phyloP scores from a whole-genome alignment of 2,329 filamentous ascomycete genomes.

The Arthroderma sp. region DNA sequence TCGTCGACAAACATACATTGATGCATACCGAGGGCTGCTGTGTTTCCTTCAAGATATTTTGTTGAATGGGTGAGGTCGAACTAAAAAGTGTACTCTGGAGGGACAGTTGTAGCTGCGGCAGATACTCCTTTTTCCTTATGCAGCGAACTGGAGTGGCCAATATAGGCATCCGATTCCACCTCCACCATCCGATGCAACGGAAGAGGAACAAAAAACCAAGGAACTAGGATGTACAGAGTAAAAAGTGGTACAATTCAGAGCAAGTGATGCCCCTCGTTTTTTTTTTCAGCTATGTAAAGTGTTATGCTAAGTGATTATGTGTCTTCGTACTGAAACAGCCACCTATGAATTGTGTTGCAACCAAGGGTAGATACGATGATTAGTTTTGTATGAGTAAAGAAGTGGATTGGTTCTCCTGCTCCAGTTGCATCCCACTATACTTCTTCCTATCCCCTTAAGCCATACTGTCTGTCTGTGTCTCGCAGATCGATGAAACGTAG shows the following conservation, averaged over 20 bases:
- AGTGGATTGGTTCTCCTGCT: background rate
- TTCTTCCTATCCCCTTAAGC: background rate
- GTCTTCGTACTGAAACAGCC: constrained; percentile 2
- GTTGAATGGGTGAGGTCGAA: too few relatives aligned
- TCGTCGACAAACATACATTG: too few relatives aligned
- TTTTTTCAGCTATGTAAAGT: background rate
- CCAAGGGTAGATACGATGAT: background rate
- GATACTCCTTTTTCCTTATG: background rate
- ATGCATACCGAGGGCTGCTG: too few relatives aligned
- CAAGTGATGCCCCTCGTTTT: background rate
- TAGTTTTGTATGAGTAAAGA: background rate
- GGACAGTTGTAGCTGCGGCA: background rate
- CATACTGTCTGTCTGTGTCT: background rate
- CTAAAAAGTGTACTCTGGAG: too few relatives aligned
- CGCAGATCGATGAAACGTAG: background rate
- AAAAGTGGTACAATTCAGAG: background rate
- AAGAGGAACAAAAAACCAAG: background rate
- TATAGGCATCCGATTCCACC: background rate
- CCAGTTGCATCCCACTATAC: background rate
- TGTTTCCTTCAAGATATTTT: too few relatives aligned
- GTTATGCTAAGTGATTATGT: background rate
- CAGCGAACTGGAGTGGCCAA: background rate
- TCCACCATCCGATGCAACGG: background rate
- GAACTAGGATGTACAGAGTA: background rate
- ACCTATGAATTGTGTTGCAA: background rate